Base-by-base conservation (phyloP, 1,284 basidiomycete species). In the Apiotrichum sp. region DNA sequence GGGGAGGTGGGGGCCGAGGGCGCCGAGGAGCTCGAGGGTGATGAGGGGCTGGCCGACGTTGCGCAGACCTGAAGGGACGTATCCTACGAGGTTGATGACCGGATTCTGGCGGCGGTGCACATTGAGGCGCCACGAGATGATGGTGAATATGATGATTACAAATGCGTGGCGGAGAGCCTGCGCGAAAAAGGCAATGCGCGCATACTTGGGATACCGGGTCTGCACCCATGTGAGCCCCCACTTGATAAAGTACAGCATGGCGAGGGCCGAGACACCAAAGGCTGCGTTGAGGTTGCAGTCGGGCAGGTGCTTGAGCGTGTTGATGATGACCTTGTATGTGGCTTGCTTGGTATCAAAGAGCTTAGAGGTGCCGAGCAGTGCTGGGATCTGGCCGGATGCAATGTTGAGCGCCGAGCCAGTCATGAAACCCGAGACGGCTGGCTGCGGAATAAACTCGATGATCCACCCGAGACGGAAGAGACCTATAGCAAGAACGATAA, bases 401-500 rank as follows among this genome's bases (percentile, higher is more conserved):
- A 95, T 95, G 71, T 80, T 93, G 77, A 95, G 84, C 33, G 92
- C 91, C 31, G 88, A 90, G 34, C 91, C 91, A 1, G 80, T 81
- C 80, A 81, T 81, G 76, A 82, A 98, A 13, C 92, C 93, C 61
- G 89, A 89, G 41, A 98, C 89, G 6, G 93, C 93, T 0, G 92
- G 75, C 58, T 75, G 73, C 50, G 75, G 91, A 42, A 78, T 98
- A 72, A 98, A 95, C 73, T 98, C 95, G 58, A 98, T 86, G 47
- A 98, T 79, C 89, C 93, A 96, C 1, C 95, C 95, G 6, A 98
- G 69, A 33, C 95, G 83, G 3, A 98, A 79, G n/a, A 98, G 77
- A 55, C 96, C 95, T 45, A 98, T 86, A 40, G 82, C 89, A 41
- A 98, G 83, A n/a, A 91, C 87, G 72, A 96, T 90, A 73, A 93